Evolutionary conservation across 441 rosid species (phyloP).

Genomic region (Mallotus japonicus): DNA sequence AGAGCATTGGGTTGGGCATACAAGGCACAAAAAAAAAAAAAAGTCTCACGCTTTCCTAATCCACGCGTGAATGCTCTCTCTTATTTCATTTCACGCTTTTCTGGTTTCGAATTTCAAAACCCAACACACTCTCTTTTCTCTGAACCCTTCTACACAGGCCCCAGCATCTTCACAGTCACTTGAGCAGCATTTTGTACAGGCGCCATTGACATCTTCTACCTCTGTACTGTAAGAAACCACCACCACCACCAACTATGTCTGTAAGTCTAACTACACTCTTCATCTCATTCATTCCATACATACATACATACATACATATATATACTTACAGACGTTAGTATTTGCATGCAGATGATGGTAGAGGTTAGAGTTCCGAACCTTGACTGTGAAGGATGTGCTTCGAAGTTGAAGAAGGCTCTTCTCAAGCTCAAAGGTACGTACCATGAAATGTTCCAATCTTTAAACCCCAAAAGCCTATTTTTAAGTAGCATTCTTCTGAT

Average conservation of each 20-base stretch:
- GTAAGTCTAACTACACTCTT: constrained; percentile 26
- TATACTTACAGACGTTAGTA: background rate
- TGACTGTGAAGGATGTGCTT: constrained; percentile 88
- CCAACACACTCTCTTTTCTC: constrained; percentile 18
- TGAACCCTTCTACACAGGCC: background rate
- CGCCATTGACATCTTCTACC: background rate
- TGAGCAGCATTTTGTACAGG: background rate
- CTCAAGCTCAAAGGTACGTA: constrained; percentile 76
- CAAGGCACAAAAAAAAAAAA: background rate
- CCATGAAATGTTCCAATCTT: too few species aligned
- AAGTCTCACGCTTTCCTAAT: constrained; percentile 33
- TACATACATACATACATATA: background rate
- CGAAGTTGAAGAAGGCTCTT: constrained; percentile 77
- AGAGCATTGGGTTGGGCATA: background rate
- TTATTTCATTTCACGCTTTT: constrained; percentile 22
- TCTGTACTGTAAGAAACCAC: background rate
- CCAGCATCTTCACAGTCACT: background rate
- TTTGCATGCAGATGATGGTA: constrained; percentile 52
- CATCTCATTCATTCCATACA: background rate
- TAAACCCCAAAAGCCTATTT: too few species aligned
- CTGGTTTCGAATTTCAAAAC: constrained; percentile 24
- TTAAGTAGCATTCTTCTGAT: too few species aligned
- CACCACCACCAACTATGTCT: constrained; percentile 31
- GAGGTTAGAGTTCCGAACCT: constrained; percentile 89
- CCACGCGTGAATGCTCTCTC: constrained; percentile 31